Percentiles rank a stretch among this genome's conserved stretches.
These are phyloP conservation scores for Biancaea sappan DNA, from an alignment of 306 rosid species.

Conservation along the genomic window DNA sequence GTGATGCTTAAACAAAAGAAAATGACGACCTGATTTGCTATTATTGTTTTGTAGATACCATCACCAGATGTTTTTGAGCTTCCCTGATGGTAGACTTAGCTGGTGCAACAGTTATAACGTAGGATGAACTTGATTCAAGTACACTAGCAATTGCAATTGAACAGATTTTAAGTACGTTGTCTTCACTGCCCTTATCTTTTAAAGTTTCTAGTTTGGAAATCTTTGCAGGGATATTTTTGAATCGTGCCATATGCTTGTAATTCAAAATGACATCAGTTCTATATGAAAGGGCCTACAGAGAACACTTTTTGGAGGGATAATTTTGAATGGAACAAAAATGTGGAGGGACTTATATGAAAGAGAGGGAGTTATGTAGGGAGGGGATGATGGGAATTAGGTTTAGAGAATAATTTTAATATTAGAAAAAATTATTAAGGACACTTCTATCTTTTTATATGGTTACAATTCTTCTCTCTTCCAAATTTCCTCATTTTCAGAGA, in stretches of 20 bases:
- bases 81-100: slow-evolving; percentile 76
- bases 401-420: too few relatives aligned
- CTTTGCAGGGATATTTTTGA: neutral
- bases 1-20: slow-evolving; percentile 11
- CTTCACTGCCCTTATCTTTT: slow-evolving; percentile 18
- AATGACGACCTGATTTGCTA: slow-evolving; percentile 22
- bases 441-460: too few relatives aligned
- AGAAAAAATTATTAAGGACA: too few relatives aligned
- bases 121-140: slow-evolving; percentile 78
- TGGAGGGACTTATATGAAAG: too few relatives aligned
- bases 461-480: too few relatives aligned
- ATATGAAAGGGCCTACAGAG: too few relatives aligned
- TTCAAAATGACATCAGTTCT: too few relatives aligned
- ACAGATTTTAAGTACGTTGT: slow-evolving; percentile 63
- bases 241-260: slow-evolving; percentile 2
- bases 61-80: slow-evolving; percentile 81
- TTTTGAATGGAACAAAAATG: too few relatives aligned
- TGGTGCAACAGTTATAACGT: slow-evolving; percentile 59
- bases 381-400: too few relatives aligned
- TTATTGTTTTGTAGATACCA: slow-evolving; percentile 60
- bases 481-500: too few relatives aligned
- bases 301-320: too few relatives aligned
- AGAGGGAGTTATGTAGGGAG: too few relatives aligned
- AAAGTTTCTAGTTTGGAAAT: slow-evolving; percentile 14
- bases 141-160: slow-evolving; percentile 71